Evolutionary conservation across 2,329 filamentous ascomycete genomes (phyloP).

Genomic region (Diaporthe eres): DNA sequence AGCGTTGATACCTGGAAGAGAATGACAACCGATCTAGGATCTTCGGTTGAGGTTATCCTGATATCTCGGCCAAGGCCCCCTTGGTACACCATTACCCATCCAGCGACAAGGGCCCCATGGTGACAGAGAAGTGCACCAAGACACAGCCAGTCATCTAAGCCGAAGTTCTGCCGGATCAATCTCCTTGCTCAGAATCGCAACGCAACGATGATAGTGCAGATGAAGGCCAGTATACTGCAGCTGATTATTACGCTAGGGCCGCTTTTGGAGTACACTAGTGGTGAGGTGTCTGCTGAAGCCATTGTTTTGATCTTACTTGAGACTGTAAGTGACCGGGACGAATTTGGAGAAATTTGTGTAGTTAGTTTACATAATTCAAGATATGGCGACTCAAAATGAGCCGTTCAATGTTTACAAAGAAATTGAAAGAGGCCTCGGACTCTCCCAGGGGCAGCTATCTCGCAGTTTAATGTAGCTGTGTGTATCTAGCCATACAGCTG

Average conservation of each 20-base stretch:
- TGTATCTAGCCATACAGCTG: too few species aligned
- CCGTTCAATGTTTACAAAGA: too few species aligned
- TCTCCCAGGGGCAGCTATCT: too few species aligned
- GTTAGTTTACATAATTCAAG: background rate
- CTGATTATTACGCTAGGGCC: background rate
- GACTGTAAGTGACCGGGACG: background rate
- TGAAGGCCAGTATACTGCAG: background rate
- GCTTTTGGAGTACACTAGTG: background rate
- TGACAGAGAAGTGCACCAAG: background rate
- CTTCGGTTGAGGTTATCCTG: background rate
- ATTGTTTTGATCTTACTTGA: background rate
- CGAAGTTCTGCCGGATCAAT: background rate
- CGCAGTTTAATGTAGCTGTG: too few species aligned
- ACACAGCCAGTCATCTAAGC: background rate
- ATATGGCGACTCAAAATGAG: background rate
- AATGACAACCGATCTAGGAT: background rate
- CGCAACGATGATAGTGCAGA: background rate
- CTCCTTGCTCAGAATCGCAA: slow-evolving; percentile 1
- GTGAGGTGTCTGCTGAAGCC: background rate
- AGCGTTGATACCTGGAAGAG: background rate
- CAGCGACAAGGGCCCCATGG: background rate
- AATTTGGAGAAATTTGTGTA: background rate
- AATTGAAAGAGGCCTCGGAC: too few species aligned
- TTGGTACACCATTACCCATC: background rate
- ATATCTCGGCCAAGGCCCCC: slow-evolving; percentile 6